Base-by-base conservation (phyloP, 2,329 filamentous ascomycete genomes). In the Aurifilum marmelostoma region DNA sequence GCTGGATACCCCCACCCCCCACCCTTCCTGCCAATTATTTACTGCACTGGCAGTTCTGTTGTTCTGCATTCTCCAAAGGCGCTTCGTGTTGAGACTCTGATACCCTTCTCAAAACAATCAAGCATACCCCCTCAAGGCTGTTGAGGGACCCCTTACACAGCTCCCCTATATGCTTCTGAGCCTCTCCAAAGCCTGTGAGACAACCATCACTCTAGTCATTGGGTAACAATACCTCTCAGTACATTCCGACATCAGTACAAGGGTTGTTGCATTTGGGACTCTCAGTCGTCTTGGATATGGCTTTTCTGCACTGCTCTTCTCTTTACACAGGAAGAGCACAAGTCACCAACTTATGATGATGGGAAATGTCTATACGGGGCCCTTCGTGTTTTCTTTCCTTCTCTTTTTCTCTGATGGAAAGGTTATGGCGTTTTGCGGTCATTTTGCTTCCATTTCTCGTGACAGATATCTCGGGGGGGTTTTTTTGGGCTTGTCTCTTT, bases 331-430 rank as follows among this genome's bases (percentile, higher is more conserved):
- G 63, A 52, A 29, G 27, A 63, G 67, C 67, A 61, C 67, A 67
- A 71, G 67, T 54, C 62, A 71, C 65, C 61, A 64, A 71, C 56
- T 71, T 63, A 71, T 69, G 69, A 71, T 71, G 67, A 71, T 69
- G 69, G 66, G 67, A 67, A 67, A 71, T 71, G 69, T 69, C 67
- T 71, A 71, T 71, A 69, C 65, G 69, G 67, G 67, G 62, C 34
- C 61, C 60, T 65, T 34, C 8, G 4, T 34, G 4, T 34, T 34
- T 34, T 34, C 8, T 34, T 34, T 34, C n/a, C n/a, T n/a, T 34
- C 8, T 34, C 8, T 34, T 70, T 63, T 52, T n/a, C 59, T 54
- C 39, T 54, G 65, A 67, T 63, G 67, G 69, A 65, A 69, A 65
- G 63, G 69, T 65, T 56, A 67, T 52, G 69, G 69, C 69, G 69